phyloP scores from a whole-genome alignment of 352 stramenopile genomes.

The Phytophthora lateralis region DNA sequence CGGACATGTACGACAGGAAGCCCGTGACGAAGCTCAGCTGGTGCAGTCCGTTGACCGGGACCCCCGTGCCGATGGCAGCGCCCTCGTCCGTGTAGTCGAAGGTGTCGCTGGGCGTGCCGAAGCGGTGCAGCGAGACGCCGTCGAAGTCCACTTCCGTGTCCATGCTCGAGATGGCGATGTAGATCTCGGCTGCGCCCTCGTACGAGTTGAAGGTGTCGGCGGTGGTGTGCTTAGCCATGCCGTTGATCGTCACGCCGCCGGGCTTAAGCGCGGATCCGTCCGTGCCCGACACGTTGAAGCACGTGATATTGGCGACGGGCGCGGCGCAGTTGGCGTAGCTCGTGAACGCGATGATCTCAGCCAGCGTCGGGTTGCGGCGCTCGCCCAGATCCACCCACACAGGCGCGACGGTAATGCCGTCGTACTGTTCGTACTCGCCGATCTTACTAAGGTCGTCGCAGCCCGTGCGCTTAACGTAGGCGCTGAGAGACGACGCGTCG shows the following conservation, averaged over 20 bases:
- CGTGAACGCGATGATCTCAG: slow-evolving; percentile 56
- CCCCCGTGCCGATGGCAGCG: slow-evolving; percentile 41
- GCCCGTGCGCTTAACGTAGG: slow-evolving; percentile 67
- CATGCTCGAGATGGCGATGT: slow-evolving; percentile 52
- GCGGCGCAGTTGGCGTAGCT: slow-evolving; percentile 63
- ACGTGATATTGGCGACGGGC: slow-evolving; percentile 59
- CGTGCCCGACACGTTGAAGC: slow-evolving; percentile 51
- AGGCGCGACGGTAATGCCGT: slow-evolving; percentile 49
- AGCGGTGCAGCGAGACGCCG: slow-evolving; percentile 57
- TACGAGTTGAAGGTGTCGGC: slow-evolving; percentile 48
- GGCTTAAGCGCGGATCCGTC: slow-evolving; percentile 51
- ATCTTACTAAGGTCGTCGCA: slow-evolving; percentile 67
- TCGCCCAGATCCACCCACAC: slow-evolving; percentile 60
- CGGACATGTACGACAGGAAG: slow-evolving; percentile 77
- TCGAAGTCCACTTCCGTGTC: slow-evolving; percentile 47
- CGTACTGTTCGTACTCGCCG: slow-evolving; percentile 69
- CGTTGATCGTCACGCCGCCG: slow-evolving; percentile 49
- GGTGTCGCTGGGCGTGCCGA: slow-evolving; percentile 44
- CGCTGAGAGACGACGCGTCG: slow-evolving; percentile 34
- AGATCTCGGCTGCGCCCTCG: slow-evolving; percentile 46
- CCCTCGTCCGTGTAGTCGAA: slow-evolving; percentile 43
- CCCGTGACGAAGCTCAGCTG: slow-evolving; percentile 66
- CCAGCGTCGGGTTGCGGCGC: slow-evolving; percentile 63
- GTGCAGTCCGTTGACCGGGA: slow-evolving; percentile 72
- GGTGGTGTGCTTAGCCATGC: slow-evolving; percentile 48